Evolutionary conservation across 1,284 basidiomycete species (phyloP).

Genomic region (Heterobasidion annosum): DNA sequence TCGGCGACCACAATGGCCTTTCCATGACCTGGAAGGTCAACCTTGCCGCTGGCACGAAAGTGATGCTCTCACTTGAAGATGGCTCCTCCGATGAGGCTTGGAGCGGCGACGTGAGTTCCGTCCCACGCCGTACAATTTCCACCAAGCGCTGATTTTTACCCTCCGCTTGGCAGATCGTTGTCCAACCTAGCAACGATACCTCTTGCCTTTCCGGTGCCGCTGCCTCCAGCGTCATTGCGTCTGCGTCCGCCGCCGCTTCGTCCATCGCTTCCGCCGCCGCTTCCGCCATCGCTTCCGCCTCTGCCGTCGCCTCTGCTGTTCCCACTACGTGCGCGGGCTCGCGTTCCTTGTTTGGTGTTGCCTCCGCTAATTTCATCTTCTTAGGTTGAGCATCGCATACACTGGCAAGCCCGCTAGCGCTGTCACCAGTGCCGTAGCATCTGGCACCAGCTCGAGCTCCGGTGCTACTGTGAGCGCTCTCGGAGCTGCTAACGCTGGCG

Average conservation of each 20-base stretch:
- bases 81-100: conserved; percentile 48
- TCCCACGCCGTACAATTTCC: not conserved
- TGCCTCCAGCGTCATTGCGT: conserved; percentile 8
- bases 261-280: not conserved
- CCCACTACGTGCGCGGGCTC: not conserved
- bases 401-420: not conserved
- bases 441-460: conserved; percentile 7
- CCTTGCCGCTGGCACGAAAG: conserved; percentile 36
- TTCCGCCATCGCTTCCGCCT: not conserved
- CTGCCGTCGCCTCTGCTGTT: not conserved
- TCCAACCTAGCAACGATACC: conserved; percentile 35
- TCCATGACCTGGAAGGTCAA: conserved; percentile 37
- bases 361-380: not conserved
- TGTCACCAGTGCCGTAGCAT: not conserved
- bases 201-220: conserved; percentile 32
- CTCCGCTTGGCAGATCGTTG: conserved; percentile 36
- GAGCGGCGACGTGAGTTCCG: conserved; percentile 43
- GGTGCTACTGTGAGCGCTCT: conserved; percentile 3
- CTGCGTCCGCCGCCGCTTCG: conserved; percentile 2
- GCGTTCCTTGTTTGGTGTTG: not conserved
- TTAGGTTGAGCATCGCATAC: not conserved
- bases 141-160: not conserved
- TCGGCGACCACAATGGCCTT: conserved; percentile 43
- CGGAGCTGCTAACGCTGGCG: conserved; percentile 48
- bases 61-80: conserved; percentile 52